A percentile compares a stretch with the other conserved stretches of the same genome.
These are phyloP conservation scores for Lobosporangium transversale DNA, from an alignment of 192 early-diverging fungal genomes.

Conservation along the genomic window DNA sequence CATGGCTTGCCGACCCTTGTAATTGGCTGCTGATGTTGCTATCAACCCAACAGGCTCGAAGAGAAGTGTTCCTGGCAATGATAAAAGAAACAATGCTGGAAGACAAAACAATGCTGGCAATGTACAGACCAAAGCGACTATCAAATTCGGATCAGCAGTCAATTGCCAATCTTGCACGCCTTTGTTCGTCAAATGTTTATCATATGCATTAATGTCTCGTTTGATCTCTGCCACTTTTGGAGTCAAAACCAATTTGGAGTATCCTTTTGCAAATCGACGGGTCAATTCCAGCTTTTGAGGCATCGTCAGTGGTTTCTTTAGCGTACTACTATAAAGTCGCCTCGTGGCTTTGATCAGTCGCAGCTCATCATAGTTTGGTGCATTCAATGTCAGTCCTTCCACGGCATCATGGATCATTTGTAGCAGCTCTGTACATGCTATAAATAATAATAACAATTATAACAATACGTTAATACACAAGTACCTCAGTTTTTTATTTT, in stretches of 20 bases:
- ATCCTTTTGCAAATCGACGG: constrained; percentile 50
- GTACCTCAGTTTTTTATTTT: not conserved
- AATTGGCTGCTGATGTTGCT: constrained; percentile 50
- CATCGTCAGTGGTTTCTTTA: constrained; percentile 37
- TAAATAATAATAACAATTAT: constrained; percentile 2
- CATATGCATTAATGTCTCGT: constrained; percentile 42
- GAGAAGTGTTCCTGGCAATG: constrained; percentile 47
- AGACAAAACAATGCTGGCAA: constrained; percentile 41
- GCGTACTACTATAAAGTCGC: constrained; percentile 42
- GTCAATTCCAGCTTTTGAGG: constrained; percentile 52
- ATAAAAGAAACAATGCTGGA: constrained; percentile 30
- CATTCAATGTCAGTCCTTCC: constrained; percentile 52
- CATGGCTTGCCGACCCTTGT: constrained; percentile 55
- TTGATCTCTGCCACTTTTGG: constrained; percentile 38
- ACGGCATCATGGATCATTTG: constrained; percentile 52
- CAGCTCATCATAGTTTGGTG: constrained; percentile 54
- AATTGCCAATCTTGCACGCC: constrained; percentile 39
- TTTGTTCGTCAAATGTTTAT: constrained; percentile 22
- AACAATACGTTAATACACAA: not conserved
- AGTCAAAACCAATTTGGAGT: constrained; percentile 10
- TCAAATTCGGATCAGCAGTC: constrained; percentile 40
- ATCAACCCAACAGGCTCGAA: constrained; percentile 49
- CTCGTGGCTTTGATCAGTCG: constrained; percentile 52
- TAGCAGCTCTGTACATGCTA: constrained; percentile 54
- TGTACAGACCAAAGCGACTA: constrained; percentile 21